Evolutionary conservation across 768 basidiomycete genomes (phyloP).

Genomic region (Coprinellus aureogranulatus): DNA sequence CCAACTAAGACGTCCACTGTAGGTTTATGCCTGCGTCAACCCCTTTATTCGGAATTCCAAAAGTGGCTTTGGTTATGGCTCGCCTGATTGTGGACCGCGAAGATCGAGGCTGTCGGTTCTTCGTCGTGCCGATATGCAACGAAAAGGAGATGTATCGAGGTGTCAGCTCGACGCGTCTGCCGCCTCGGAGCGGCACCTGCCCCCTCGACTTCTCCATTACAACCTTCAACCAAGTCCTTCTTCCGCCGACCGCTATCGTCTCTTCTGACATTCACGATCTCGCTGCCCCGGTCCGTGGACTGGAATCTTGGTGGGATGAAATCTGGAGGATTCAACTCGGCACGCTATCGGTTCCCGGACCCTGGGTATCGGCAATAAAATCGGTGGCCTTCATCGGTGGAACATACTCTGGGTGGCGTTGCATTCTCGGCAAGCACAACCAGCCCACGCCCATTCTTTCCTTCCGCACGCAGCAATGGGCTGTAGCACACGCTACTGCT

Average conservation of each 20-base stretch:
- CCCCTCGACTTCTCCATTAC: conserved; percentile 61
- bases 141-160: conserved; percentile 53
- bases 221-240: conserved; percentile 49
- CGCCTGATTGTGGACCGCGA: conserved; percentile 49
- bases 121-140: conserved; percentile 55
- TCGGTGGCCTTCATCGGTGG: conserved; percentile 53
- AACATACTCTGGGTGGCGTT: conserved; percentile 57
- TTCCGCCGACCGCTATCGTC: conserved; percentile 50
- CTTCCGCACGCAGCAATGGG: conserved; percentile 66
- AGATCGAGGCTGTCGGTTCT: conserved; percentile 51
- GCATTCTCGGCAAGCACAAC: conserved; percentile 42
- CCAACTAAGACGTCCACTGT: no score
- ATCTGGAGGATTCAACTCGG: conserved; percentile 56
- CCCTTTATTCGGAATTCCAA: conserved; percentile 50
- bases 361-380: conserved; percentile 52
- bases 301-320: conserved; percentile 55
- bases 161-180: conserved; percentile 48
- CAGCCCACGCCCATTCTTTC: conserved; percentile 51
- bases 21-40: conserved; percentile 63
- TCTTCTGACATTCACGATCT: conserved; percentile 41
- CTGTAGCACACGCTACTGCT: conserved; percentile 52
- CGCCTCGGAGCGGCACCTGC: conserved; percentile 49
- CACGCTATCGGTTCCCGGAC: conserved; percentile 48
- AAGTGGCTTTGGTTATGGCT: conserved; percentile 58
- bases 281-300: conserved; percentile 36